Conservation (phyloP, 371 early-diverging fungal species). For the Syncephalastrum racemosum region DNA sequence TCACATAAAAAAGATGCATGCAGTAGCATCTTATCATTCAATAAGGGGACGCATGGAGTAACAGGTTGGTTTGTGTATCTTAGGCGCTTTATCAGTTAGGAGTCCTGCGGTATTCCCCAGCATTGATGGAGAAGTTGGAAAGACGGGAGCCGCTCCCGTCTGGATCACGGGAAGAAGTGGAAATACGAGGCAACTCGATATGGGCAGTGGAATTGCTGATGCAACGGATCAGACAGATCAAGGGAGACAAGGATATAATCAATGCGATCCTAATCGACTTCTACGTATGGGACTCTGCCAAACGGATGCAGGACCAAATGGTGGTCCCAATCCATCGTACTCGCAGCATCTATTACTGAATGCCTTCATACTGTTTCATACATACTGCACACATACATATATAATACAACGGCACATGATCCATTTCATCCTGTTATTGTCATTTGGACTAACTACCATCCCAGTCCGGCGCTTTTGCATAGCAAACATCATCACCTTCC, state of each 20-base stretch:
- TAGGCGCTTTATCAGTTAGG: conserved; percentile 76
- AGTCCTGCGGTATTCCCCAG: conserved; percentile 66
- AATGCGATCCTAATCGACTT: conserved; percentile 89
- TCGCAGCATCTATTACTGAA: conserved; percentile 72
- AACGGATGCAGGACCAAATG: conserved; percentile 59
- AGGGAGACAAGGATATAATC: conserved; percentile 32
- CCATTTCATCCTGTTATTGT: too few relatives aligned
- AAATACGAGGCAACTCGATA: conserved; percentile 86
- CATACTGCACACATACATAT: not conserved
- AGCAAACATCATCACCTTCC: too few relatives aligned
- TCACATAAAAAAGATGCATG: not conserved
- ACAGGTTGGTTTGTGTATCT: too few relatives aligned
- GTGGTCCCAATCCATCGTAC: conserved; percentile 80
- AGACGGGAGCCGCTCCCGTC: conserved; percentile 49
- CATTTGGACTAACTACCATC: too few relatives aligned
- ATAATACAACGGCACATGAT: too few relatives aligned
- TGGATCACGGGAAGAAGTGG: conserved; percentile 72
- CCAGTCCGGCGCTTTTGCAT: too few relatives aligned
- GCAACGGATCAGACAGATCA: conserved; percentile 41
- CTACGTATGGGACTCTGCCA: conserved; percentile 88
- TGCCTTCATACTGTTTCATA: not conserved
- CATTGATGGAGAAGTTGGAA: conserved; percentile 50
- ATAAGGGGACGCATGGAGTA: too few relatives aligned
- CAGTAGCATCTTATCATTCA: not conserved
- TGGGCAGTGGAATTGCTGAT: conserved; percentile 81